These are phyloP conservation scores for Neofusicoccum sp. DNA, from an alignment of 2,329 filamentous ascomycete species.

Conservation along the genomic window DNA sequence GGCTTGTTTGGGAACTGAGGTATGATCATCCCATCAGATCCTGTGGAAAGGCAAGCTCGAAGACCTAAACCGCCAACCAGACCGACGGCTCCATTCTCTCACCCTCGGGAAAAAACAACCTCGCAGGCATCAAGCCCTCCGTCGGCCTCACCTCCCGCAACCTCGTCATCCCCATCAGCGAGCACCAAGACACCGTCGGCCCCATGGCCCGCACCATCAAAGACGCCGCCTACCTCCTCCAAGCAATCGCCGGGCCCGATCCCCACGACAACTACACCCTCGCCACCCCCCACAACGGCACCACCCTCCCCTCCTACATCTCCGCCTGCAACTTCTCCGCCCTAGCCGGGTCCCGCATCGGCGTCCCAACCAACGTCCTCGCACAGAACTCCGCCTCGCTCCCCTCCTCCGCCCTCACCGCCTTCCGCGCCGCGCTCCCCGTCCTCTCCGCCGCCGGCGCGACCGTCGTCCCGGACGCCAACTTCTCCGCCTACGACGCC, in stretches of 20 bases:
- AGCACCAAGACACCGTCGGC: constrained; percentile 60
- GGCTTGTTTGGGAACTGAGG: constrained; percentile 62
- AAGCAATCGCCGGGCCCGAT: constrained; percentile 61
- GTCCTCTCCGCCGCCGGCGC: constrained; percentile 60
- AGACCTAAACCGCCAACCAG: constrained; percentile 25
- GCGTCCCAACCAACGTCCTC: constrained; percentile 64
- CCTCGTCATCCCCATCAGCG: constrained; percentile 66
- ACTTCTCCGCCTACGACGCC: constrained; percentile 57
- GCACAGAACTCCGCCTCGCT: constrained; percentile 34
- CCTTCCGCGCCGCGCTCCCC: constrained; percentile 59
- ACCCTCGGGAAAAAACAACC: constrained; percentile 59
- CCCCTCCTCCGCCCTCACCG: constrained; percentile 43
- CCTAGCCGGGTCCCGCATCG: constrained; percentile 62
- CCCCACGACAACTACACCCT: constrained; percentile 59
- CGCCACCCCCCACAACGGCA: constrained; percentile 55
- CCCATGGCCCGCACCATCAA: constrained; percentile 62
- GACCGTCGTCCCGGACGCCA: constrained; percentile 61
- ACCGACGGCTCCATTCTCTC: constrained; percentile 66
- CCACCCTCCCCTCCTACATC: constrained; percentile 61
- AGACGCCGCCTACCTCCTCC: constrained; percentile 60
- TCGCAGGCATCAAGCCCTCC: constrained; percentile 65
- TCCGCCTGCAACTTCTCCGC: constrained; percentile 57
- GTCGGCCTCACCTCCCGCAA: constrained; percentile 61
- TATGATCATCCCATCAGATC: too few species aligned
- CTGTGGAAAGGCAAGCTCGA: too few species aligned